Evolutionary conservation across 2,329 filamentous ascomycete species (phyloP), one percentile per base, ranked within the genome.

Genomic region (Arachnomyces sp.): DNA sequence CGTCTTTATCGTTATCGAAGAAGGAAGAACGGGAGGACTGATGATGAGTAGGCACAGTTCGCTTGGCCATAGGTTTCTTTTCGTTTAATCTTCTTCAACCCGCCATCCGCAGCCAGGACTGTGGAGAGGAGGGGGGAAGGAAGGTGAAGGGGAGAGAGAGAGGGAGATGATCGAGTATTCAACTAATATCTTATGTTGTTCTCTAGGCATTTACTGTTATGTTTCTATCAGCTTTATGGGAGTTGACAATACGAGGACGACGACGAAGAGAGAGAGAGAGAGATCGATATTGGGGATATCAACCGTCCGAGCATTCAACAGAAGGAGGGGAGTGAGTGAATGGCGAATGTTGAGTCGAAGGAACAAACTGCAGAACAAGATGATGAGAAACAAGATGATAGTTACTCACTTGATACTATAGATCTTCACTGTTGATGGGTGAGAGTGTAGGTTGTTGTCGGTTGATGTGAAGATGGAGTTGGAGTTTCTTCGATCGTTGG

Each of bases 21-120:
- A 25, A 25, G 21, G 21, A 25, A 25, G 52, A 59, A 54, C 55
- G 57, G 57, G 60, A 63, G 21, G 21, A 60, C 60, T 66, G 63
- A 53, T 59, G 61, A 55, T 62, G 59, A 60, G 54, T 51, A 57
- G 58, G 60, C 56, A 61, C 59, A 60, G 58, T 64, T 64, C 61
- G 63, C 54, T 62, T 67, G 61, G 64, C 65, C 66, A 69, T 68
- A 67, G 61, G 63, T 67, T 59, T 53, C 52, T 57, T 46, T 57
- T 25, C 9, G 9, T 25, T 25, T 5, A 25, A 5, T 25, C 21
- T 9, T 25, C 54, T 55, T 60, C 54, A 65, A 62, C 57, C 61
- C 59, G 65, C 66, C 66, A 68, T 68, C 55, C 62, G 62, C 55
- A 54, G 51, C 40, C 40, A 39, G 42, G 44, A 47, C 43, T 36